Conservation (phyloP, 257 asterid species). For the Solanum bukasovii region DNA sequence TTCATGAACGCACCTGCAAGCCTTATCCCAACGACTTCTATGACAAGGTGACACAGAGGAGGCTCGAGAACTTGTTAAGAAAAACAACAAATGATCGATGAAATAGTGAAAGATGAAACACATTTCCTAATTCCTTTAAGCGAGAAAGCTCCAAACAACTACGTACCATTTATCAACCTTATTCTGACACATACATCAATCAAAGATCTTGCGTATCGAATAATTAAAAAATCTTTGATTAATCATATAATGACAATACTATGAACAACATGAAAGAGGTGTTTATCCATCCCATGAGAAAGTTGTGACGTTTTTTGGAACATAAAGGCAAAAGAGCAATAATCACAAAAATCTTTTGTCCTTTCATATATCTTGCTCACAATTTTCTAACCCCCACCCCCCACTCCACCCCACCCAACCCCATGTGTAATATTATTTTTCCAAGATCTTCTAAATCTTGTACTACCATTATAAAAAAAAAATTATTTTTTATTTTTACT, state of each 20-base stretch:
- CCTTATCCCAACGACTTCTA: not conserved
- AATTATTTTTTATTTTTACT: not conserved
- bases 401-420: not conserved
- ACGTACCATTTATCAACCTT: no score
- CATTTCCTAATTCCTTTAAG: no score
- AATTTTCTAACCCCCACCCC: not conserved
- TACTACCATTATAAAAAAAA: not conserved
- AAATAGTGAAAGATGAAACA: no score
- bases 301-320: not conserved
- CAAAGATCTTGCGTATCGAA: not conserved
- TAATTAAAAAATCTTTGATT: not conserved
- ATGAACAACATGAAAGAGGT: not conserved
- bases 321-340: not conserved
- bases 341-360: not conserved
- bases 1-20: not conserved
- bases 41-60: not conserved
- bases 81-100: not conserved
- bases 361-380: not conserved
- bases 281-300: not conserved
- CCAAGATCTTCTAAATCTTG: not conserved
- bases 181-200: no score
- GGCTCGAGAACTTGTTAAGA: not conserved
- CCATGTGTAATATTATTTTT: not conserved
- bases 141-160: not conserved
- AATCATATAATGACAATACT: not conserved